Conservation (phyloP, 371 early-diverging fungal genomes). For the Lichtheimia hyalospora region DNA sequence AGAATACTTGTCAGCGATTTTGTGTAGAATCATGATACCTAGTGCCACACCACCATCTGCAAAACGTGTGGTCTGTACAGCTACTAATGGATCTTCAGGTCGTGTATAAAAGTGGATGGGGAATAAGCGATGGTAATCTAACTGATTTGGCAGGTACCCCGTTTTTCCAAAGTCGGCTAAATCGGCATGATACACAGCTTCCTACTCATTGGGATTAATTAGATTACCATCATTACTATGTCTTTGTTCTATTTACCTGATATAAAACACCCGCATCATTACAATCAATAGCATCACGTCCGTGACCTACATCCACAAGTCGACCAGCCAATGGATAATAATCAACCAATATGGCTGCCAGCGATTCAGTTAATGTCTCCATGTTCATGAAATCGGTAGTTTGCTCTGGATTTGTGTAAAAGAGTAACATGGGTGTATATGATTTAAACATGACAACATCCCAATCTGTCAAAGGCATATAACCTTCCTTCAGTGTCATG, state of each 20-base stretch:
- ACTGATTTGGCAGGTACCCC: slow-evolving; percentile 36
- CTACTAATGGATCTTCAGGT: slow-evolving; percentile 32
- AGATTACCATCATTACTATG: neutral
- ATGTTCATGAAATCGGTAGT: slow-evolving; percentile 35
- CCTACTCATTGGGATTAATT: slow-evolving; percentile 1
- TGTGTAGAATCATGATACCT: slow-evolving; percentile 40
- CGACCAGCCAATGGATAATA: slow-evolving; percentile 42
- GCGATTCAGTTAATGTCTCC: slow-evolving; percentile 11
- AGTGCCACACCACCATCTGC: slow-evolving; percentile 37
- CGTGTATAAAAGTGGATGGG: slow-evolving; percentile 43
- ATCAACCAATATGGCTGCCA: slow-evolving; percentile 21
- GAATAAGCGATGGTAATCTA: slow-evolving; percentile 43
- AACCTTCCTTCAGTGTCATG: slow-evolving; percentile 19
- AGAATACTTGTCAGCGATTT: slow-evolving; percentile 39
- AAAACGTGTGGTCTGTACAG: slow-evolving; percentile 35
- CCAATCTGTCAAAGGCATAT: slow-evolving; percentile 36
- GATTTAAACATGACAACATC: slow-evolving; percentile 48
- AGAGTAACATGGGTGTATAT: slow-evolving; percentile 35
- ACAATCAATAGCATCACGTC: slow-evolving; percentile 36
- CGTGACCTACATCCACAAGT: slow-evolving; percentile 34
- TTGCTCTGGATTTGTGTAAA: slow-evolving; percentile 24
- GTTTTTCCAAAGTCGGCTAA: slow-evolving; percentile 18
- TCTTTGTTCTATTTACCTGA: slow-evolving; percentile 10
- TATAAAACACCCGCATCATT: slow-evolving; percentile 37
- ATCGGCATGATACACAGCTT: slow-evolving; percentile 29